Evolutionary conservation across 106 monocot genomes (phyloP).

Genomic region (Phalaenopsis equestris): DNA sequence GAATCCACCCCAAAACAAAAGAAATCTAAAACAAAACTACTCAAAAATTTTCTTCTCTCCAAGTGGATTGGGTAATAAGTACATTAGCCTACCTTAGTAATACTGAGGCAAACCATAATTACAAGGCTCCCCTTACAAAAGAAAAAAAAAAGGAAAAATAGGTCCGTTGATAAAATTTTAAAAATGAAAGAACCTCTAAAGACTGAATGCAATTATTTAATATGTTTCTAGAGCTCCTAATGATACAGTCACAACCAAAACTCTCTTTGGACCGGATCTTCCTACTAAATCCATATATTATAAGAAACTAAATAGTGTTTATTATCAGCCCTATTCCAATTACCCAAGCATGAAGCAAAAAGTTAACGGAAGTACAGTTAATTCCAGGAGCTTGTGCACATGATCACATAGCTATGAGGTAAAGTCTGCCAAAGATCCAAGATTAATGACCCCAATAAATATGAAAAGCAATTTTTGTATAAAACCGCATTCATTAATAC

Average conservation of each 20-base stretch:
- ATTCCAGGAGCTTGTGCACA: background rate
- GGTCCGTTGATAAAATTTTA: no score
- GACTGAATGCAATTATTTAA: no score
- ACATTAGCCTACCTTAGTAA: no score
- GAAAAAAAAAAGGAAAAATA: no score
- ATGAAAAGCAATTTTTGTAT: background rate
- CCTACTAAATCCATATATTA: background rate
- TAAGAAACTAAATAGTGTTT: background rate
- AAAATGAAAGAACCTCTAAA: no score
- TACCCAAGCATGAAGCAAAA: background rate
- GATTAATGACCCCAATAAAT: background rate
- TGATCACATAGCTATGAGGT: background rate
- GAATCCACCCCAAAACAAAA: no score
- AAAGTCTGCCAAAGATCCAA: background rate
- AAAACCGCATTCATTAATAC: background rate
- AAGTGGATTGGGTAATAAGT: no score
- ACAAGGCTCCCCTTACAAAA: no score
- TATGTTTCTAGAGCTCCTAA: no score
- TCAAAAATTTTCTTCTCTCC: no score
- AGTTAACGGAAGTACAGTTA: background rate
- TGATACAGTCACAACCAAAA: background rate
- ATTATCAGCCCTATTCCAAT: background rate
- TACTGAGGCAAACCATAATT: no score
- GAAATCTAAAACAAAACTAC: no score
- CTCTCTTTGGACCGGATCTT: background rate